Base-by-base conservation (phyloP, 495 filamentous ascomycete species). In the Parachaetomium inaequale region DNA sequence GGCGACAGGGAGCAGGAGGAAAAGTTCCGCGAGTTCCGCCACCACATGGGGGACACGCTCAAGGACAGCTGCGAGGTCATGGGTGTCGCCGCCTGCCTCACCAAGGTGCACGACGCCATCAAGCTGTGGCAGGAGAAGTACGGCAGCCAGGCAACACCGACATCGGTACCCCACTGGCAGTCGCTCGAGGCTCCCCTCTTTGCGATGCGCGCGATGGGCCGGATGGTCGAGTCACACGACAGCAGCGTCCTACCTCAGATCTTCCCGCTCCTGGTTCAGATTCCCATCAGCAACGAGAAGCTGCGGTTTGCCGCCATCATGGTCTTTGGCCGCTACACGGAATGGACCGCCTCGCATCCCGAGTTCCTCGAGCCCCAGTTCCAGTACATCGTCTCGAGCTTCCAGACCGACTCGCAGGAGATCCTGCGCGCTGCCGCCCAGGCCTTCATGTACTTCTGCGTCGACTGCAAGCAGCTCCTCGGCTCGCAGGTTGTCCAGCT, bases 11-110 rank as follows among this genome's bases (percentile, higher is more conserved):
- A 97, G 72, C 85, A 90, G 53, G 94, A 99, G 72, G 94, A 99
- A 68, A 96, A 94, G 69, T 99, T 98, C 79, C 87, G 94, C 43
- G 90, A 96, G 69, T 98, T 97, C 79, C 81, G 94, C 62, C 94
- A 99, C 72, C 83, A 88, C 28, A 99, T 98, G 92, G 94, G 94
- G 19, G 94, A 99, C 74, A 94, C 96, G 3, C 84, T 99, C 43
- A 99, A 99, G 77, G 94, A 98, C 70, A 91, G 92, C 57, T 98
- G 94, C 74, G 88, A 96, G 66, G 93, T 99, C 21, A 93, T 99
- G 71, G 93, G 93, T 12, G 88, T 93, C 32, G 84, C 90, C 0
- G 90, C 95, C 52, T 98, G 94, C 64, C 83, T 99, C 47, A 82
- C 83, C 55, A 98, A 98, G 73, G 87, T 94, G 3, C 91, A 92